These are phyloP conservation scores for Stachybotrys echinatus DNA, from an alignment of 2,329 filamentous ascomycete species.

Conservation along the genomic window DNA sequence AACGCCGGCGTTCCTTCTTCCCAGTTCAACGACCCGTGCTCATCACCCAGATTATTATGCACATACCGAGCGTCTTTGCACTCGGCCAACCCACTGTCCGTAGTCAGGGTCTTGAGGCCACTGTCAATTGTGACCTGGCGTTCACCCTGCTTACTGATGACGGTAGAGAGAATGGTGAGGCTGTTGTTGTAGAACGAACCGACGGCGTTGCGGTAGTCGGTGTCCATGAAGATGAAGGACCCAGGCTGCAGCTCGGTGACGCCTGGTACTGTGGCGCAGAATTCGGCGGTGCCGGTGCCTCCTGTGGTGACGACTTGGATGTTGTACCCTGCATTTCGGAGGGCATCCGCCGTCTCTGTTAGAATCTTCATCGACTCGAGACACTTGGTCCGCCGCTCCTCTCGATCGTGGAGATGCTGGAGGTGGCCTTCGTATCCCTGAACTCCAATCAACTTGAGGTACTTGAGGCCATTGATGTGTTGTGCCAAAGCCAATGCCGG, in stretches of 20 bases:
- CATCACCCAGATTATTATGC: constrained; percentile 41
- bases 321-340: constrained; percentile 34
- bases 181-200: constrained; percentile 43
- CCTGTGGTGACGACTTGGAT: constrained; percentile 47
- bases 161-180: constrained; percentile 41
- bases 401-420: constrained; percentile 41
- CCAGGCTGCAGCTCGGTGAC: constrained; percentile 51
- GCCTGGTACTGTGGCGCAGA: constrained; percentile 43
- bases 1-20: constrained; percentile 31
- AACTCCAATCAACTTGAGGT: constrained; percentile 40
- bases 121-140: constrained; percentile 41
- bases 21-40: constrained; percentile 43
- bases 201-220: constrained; percentile 48
- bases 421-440: constrained; percentile 50
- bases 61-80: constrained; percentile 36
- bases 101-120: constrained; percentile 41
- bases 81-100: constrained; percentile 45
- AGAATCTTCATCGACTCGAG: constrained; percentile 39
- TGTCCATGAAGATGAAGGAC: constrained; percentile 53
- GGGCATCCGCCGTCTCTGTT: constrained; percentile 32
- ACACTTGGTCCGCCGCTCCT: constrained; percentile 35
- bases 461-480: constrained; percentile 27
- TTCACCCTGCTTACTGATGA: constrained; percentile 40
- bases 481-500: constrained; percentile 32
- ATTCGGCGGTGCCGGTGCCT: constrained; percentile 47